phyloP scores from a whole-genome alignment of 768 basidiomycete genomes.

The Termitomyces sp. region DNA sequence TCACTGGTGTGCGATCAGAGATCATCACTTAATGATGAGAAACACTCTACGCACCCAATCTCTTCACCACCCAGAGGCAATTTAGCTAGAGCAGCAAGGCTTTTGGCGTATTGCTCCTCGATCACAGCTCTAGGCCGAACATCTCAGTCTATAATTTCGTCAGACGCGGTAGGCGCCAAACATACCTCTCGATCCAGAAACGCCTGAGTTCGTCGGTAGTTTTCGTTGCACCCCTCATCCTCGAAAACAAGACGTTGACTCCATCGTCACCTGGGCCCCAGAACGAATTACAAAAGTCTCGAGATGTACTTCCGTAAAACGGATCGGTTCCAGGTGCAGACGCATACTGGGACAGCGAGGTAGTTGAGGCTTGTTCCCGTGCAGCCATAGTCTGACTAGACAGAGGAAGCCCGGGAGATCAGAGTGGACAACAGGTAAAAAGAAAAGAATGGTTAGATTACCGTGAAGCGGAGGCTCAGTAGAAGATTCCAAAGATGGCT shows the following conservation, averaged over 20 bases:
- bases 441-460: background rate
- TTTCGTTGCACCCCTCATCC: constrained; percentile 79
- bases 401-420: background rate
- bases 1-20: constrained; percentile 46
- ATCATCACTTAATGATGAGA: background rate
- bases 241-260: constrained; percentile 82
- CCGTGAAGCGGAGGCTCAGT: background rate
- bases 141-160: background rate
- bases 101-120: constrained; percentile 91
- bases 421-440: background rate
- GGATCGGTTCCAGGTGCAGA: constrained; percentile 43
- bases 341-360: constrained; percentile 63
- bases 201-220: constrained; percentile 84
- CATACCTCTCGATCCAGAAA: constrained; percentile 93
- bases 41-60: constrained; percentile 64
- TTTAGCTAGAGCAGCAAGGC: constrained; percentile 76
- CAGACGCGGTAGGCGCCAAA: constrained; percentile 6
- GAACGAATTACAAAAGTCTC: constrained; percentile 94
- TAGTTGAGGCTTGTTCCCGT: constrained; percentile 63
- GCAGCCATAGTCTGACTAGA: constrained; percentile 42
- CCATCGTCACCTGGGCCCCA: constrained; percentile 88
- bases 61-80: constrained; percentile 77
- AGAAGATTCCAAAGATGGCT: constrained; percentile 10
- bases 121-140: constrained; percentile 59
- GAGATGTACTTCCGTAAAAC: constrained; percentile 31